Evolutionary conservation across 2,329 filamentous ascomycete species (phyloP).

Genomic region (Xylaria sp.): DNA sequence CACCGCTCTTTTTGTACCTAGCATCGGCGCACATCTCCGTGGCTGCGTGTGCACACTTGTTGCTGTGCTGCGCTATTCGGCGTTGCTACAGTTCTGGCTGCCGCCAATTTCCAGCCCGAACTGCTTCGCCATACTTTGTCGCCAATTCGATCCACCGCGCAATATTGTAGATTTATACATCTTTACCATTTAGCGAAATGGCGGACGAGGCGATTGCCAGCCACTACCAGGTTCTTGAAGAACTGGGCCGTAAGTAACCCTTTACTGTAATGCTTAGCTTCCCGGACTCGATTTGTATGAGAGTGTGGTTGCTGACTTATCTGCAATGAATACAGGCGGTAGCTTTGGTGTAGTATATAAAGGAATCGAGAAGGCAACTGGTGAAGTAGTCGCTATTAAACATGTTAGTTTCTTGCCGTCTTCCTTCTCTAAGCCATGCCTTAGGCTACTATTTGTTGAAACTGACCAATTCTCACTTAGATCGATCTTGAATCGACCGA

Average conservation of each 20-base stretch:
- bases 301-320: constrained; percentile 22
- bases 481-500: constrained; percentile 99
- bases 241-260: constrained; percentile 83
- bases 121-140: constrained; percentile 26
- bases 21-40: constrained; percentile 31
- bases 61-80: constrained; percentile 34
- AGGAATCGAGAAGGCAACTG: constrained; percentile 89
- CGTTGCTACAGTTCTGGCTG: constrained; percentile 26
- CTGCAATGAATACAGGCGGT: constrained; percentile 68
- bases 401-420: constrained; percentile 71
- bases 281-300: background rate
- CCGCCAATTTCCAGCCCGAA: constrained; percentile 29
- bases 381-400: constrained; percentile 96
- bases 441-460: background rate
- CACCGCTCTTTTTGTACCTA: constrained; percentile 1
- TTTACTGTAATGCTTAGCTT: constrained; percentile 23
- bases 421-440: background rate
- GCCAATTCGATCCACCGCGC: constrained; percentile 5
- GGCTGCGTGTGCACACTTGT: constrained; percentile 25
- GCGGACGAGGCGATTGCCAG: constrained; percentile 77
- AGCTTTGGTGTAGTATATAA: constrained; percentile 98
- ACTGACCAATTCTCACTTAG: constrained; percentile 59
- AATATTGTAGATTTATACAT: background rate
- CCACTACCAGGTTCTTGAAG: constrained; percentile 94
- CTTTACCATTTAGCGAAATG: constrained; percentile 53